These are phyloP conservation scores for Polyporus tsugae DNA, from an alignment of 1,284 basidiomycete species.

Conservation along the genomic window DNA sequence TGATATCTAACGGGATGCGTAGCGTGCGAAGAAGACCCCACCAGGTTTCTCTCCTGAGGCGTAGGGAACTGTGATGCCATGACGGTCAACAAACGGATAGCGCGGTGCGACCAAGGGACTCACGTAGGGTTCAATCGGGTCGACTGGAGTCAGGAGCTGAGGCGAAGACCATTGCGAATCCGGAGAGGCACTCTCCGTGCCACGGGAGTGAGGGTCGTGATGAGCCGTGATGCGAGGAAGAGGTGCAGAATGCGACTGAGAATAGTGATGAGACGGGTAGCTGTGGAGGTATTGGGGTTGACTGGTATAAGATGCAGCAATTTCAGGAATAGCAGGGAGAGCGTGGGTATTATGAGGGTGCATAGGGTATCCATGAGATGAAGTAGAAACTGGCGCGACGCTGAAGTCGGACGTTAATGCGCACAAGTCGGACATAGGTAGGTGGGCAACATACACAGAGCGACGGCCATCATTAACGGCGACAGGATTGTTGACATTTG, in stretches of 20 bases:
- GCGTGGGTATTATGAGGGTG: slow-evolving; percentile 50
- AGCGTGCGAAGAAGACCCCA: slow-evolving; percentile 54
- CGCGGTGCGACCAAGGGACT: slow-evolving; percentile 38
- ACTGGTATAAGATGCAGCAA: slow-evolving; percentile 47
- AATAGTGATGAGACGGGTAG: slow-evolving; percentile 65
- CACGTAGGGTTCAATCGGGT: slow-evolving; percentile 69
- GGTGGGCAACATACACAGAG: slow-evolving; percentile 51
- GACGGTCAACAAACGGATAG: slow-evolving; percentile 5
- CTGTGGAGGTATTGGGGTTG: slow-evolving; percentile 36
- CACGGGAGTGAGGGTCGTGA: slow-evolving; percentile 36
- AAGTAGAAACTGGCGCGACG: slow-evolving; percentile 28
- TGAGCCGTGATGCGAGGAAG: slow-evolving; percentile 38
- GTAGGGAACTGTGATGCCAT: slow-evolving; percentile 46
- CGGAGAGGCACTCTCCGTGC: slow-evolving; percentile 31
- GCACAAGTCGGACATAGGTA: slow-evolving; percentile 7
- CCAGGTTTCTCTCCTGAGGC: slow-evolving; percentile 58
- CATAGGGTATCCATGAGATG: slow-evolving; percentile 41
- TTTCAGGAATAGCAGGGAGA: slow-evolving; percentile 67
- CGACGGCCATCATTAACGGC: slow-evolving; percentile 47
- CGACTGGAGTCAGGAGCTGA: slow-evolving; percentile 48
- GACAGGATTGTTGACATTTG: slow-evolving; percentile 32
- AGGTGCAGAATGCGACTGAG: slow-evolving; percentile 33
- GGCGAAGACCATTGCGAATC: slow-evolving; percentile 39
- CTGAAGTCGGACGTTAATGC: slow-evolving; percentile 23
- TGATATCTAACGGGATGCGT: slow-evolving; percentile 59